phyloP scores from a whole-genome alignment of 805 yeast species.

The Blastobotrys robertii region DNA sequence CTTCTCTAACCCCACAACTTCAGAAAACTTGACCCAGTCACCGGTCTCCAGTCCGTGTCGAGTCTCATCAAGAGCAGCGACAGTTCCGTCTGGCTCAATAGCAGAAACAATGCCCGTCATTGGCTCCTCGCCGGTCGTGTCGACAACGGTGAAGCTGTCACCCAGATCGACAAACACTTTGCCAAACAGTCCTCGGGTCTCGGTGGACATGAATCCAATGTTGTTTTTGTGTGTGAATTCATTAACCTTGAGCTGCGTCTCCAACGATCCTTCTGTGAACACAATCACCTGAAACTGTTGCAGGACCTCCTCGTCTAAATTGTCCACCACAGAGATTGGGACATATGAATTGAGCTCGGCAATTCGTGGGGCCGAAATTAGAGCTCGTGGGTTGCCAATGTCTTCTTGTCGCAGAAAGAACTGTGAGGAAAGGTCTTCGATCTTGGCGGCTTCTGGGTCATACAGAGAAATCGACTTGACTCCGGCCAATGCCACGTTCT shows the following conservation, averaged over 20 bases:
- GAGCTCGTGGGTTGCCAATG: conserved; percentile 71
- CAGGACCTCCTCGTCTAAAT: conserved; percentile 46
- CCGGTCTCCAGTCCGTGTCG: conserved; percentile 95
- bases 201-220: conserved; percentile 75
- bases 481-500: conserved; percentile 94
- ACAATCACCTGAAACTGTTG: conserved; percentile 65
- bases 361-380: conserved; percentile 53
- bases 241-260: conserved; percentile 68
- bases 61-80: conserved; percentile 84
- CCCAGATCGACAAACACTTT: conserved; percentile 88
- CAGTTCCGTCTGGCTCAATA: conserved; percentile 79
- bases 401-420: conserved; percentile 68
- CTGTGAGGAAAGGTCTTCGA: conserved; percentile 78
- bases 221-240: conserved; percentile 60
- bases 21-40: conserved; percentile 75
- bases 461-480: conserved; percentile 81
- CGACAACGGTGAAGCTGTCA: conserved; percentile 64
- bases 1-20: conserved; percentile 68
- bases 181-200: conserved; percentile 82
- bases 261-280: conserved; percentile 66
- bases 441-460: conserved; percentile 62
- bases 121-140: conserved; percentile 91
- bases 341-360: conserved; percentile 85
- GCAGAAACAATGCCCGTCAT: conserved; percentile 78
- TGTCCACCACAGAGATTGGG: conserved; percentile 61